Evolutionary conservation across 148 eudicot genomes (phyloP), one percentile per base, ranked within the genome.

Genomic region (Tetragonia tetragonoides): DNA sequence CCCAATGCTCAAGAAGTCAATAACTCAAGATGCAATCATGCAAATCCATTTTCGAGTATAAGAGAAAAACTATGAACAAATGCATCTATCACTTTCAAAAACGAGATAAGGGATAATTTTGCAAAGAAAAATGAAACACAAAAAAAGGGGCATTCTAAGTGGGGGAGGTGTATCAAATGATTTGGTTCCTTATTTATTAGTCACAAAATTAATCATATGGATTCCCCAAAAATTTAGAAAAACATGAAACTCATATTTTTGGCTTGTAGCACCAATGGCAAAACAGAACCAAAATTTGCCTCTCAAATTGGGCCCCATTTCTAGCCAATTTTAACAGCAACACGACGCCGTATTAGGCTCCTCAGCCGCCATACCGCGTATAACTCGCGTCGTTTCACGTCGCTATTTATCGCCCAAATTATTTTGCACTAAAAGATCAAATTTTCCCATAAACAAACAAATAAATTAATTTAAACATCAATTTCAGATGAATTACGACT

Each of bases 371-470:
- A 46, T 51, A 62, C 12, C 46, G 65, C 78, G 67, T 70, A 34
- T 14, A 60, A 37, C 41, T 72, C 74, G 72, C 28, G 42, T 77
- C 66, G n/a, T 23, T 21, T 53, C 68, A 9, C 34, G 75, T 69
- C 78, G 72, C 20, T 17, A 23, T 53, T 47, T 76, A 64, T 38
- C 46, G 9, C 68, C 47, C 12, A 65, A 47, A 16, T 74, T 11
- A 46, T 46, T 38, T 42, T 15, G 5, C 76, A 53, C 17, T 23
- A 63, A 64, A 51, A 75, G 14, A 20, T 7, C 10, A 3, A 20
- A 60, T 10, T 24, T 1, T 47, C 17, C 14, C 6, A 54, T 11
- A 6, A 49, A 28, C 15, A n/a, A 38, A 0, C 3, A 57, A 46
- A 44, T 18, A 16, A 16, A 71, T 14, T 8, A 23, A 21, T 11